phyloP scores from a whole-genome alignment of 202 grass and related monocot genomes.

The Sporobolus alterniflorus region DNA sequence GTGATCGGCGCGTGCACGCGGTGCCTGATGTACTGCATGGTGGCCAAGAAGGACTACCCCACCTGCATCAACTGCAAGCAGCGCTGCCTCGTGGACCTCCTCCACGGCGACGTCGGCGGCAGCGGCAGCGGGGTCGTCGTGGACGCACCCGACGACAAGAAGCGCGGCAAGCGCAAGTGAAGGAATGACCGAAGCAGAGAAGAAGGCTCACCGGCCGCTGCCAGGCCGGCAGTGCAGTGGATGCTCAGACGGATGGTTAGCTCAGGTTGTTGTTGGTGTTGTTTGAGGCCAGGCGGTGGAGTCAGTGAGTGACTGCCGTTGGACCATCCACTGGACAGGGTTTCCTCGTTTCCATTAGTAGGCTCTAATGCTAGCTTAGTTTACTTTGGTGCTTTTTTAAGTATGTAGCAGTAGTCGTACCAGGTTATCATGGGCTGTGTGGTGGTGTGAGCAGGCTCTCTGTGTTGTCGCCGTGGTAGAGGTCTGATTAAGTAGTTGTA shows the following conservation, averaged over 20 bases:
- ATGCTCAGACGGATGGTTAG: slow-evolving; percentile 62
- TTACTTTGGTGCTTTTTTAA: slow-evolving; percentile 7
- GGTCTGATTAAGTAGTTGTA: neutral
- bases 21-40: slow-evolving; percentile 99
- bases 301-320: slow-evolving; percentile 62
- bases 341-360: neutral
- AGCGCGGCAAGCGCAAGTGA: slow-evolving; percentile 66
- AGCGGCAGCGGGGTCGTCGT: too few species aligned
- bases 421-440: slow-evolving; percentile 26
- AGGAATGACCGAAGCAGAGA: neutral
- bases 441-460: neutral
- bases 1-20: slow-evolving; percentile 85
- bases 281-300: neutral
- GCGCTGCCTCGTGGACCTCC: slow-evolving; percentile 85
- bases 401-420: neutral
- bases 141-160: slow-evolving; percentile 26
- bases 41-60: slow-evolving; percentile 78
- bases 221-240: slow-evolving; percentile 42
- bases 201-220: too few species aligned
- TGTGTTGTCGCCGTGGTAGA: neutral
- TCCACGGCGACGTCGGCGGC: slow-evolving; percentile 37
- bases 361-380: slow-evolving; percentile 3
- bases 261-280: neutral
- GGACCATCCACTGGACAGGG: slow-evolving; percentile 61
- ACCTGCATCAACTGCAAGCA: slow-evolving; percentile 95